Evolutionary conservation across 164 flowering plant genomes (phyloP), one percentile per base, ranked within the genome.

Genomic region (Vitis cinerea): DNA sequence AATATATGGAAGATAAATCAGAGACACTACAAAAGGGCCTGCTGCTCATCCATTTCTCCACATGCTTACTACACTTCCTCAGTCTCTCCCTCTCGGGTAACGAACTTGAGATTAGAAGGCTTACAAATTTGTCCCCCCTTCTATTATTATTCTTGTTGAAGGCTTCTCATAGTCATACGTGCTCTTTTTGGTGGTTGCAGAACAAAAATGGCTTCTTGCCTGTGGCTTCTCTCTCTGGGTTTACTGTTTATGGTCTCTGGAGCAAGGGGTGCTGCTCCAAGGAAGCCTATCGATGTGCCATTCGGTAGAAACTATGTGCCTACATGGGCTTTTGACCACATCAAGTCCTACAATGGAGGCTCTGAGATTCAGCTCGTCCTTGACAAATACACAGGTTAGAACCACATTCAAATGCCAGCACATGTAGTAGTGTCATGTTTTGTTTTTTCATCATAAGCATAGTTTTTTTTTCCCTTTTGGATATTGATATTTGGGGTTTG

Each of bases 281-380:
- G 78, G 63, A 85, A 15, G 73, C 83, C 92, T 0, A 81, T 86
- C 0, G 74, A 76, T 60, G 95, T 92, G 53, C 82, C 92, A 8
- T 92, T 92, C 58, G 75, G 78, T 6, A 79, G 84, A 53, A 88
- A 90, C 83, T 92, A 92, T 49, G 77, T 31, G 55, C 92, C 94
- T 2, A 90, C 93, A 7, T 92, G 97, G 95, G 95, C 95, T 66
- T 79, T 78, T 71, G 88, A 90, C 71, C 97, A 92, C 79, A 87
- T 88, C 70, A 88, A 84, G 81, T 85, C 86, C 84, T 66, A 78
- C 78, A 87, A 85, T 79, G 93, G 89, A 3, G 95, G 95, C n/a
- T 60, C 77, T 56, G 87, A 86, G 61, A 75, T 84, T 74, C 84
- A 86, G 55, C 97, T 92, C 70, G 19, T 16, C 30, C 83, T 92